Base-by-base conservation (phyloP, 805 yeast genomes). In the Candida koratica region DNA sequence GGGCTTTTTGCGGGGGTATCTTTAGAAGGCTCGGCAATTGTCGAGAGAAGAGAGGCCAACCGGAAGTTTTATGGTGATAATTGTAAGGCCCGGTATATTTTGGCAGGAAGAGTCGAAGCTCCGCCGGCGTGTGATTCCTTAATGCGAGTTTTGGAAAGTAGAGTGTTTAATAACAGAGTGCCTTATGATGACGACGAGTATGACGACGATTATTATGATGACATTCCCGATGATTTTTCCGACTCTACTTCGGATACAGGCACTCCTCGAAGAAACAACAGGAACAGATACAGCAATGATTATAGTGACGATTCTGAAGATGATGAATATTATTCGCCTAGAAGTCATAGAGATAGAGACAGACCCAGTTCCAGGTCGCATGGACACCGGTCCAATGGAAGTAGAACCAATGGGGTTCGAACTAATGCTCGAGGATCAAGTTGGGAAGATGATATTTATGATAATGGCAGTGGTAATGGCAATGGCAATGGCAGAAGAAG, bases 1-100 rank as follows among this genome's bases (percentile, higher is more conserved):
- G 98, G 98, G 45, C 71, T 93, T 33, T 90, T 86, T 64, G 98
- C 98, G 0, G 98, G 98, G 54, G 94, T 90, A 13, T 90, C 97
- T 1, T 73, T 90, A 35, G 98, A 90, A 64, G 98, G 98, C 19
- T 88, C 97, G 1, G 95, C 90, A 11, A 77, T 93, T 40, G 72
- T 93, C n/a, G 98, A 93, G 63, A 83, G 98, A 67, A 77, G 97
- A 63, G 97, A 93, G 52, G 96, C 97, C 17, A 90, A 90, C 61
- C 73, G 96, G 53, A 90, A 90, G 63, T 90, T 90, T 55, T 90
- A 90, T 56, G 97, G 98, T 25, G 73, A 71, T 48, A 78, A 74
- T 46, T 84, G 95, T 58, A 88, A 93, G 41, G 95, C 97, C n/a
- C 77, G 85, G 58, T 71, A 72, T 55, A 84, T 90, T 52, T 70